Base-by-base conservation (phyloP, 768 basidiomycete species). In the Leucosporidium yakuticum region DNA sequence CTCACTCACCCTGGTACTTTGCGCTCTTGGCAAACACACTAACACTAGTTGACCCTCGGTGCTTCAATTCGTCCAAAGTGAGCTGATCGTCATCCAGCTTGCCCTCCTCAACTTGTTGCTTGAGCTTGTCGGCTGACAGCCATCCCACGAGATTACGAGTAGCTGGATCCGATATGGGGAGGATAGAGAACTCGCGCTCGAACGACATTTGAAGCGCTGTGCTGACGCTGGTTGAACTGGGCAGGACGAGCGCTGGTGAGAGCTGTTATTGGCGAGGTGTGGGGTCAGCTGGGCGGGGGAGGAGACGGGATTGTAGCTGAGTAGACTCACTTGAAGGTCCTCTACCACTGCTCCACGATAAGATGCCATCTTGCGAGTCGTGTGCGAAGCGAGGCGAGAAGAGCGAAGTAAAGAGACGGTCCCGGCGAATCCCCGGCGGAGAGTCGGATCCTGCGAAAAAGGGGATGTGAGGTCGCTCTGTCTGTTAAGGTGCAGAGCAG, bases 111-210 rank as follows among this genome's bases (percentile, higher is more conserved):
- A 56, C 59, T 14, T 64, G 48, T 20, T 53, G 44, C 49, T 64
- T 66, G n/a, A 72, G 32, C 32, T n/a, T 61, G 48, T 62, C 67
- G 50, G 67, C 44, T 23, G 49, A 44, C 56, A 72, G 51, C 71
- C 71, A 72, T 19, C 71, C 71, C 29, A 63, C 54, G 31, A 72
- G 60, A 4, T 49, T 55, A 11, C 71, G 67, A 1, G 67, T 69
- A 0, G 64, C 17, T 19, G 67, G 59, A 32, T 63, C 36, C 23
- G 65, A 66, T 2, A 72, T 53, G 25, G 71, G 71, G 32, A 72
- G 59, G 62, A 72, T 72, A 14, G 32, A 31, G 39, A 69, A 72
- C 27, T 72, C 71, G 4, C 71, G 67, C 49, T 72, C 71, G 39
- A 66, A 72, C 0, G 71, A 67, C 23, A 72, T 60, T 36, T 66